phyloP scores from a whole-genome alignment of 208 protist genomes.

The Polymyxa betae region DNA sequence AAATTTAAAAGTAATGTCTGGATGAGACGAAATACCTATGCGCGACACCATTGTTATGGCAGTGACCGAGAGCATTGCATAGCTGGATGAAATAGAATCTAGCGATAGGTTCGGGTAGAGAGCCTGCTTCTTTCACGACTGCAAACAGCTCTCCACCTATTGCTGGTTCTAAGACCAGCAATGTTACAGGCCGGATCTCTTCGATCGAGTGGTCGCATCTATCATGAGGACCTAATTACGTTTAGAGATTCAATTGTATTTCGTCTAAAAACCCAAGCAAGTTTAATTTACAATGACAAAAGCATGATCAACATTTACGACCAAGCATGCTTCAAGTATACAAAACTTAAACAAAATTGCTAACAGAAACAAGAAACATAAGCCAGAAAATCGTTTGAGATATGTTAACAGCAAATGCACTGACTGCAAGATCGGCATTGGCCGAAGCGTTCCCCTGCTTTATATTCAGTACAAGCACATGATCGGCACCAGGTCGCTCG shows the following conservation, averaged over 20 bases:
- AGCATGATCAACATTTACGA: no score
- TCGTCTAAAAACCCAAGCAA: no score
- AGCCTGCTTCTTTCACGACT: neutral
- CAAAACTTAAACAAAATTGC: no score
- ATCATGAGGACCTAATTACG: neutral
- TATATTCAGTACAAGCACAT: constrained; percentile 38
- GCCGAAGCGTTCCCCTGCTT: neutral
- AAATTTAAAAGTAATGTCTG: neutral
- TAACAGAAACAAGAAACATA: no score
- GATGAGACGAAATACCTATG: neutral
- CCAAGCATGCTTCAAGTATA: no score
- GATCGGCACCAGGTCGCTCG: neutral
- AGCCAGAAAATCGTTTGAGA: no score
- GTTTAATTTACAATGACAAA: no score
- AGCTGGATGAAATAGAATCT: neutral
- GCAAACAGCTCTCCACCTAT: constrained; percentile 25
- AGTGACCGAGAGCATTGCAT: neutral
- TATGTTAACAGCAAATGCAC: neutral
- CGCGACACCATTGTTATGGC: constrained; percentile 16
- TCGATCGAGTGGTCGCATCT: neutral
- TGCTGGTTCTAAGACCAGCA: neutral
- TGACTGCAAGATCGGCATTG: neutral
- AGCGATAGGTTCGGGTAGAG: constrained; percentile 39
- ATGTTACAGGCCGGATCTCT: neutral
- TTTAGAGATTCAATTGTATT: no score